Base-by-base conservation (phyloP, 805 yeast species). In the Candida lessepsii region DNA sequence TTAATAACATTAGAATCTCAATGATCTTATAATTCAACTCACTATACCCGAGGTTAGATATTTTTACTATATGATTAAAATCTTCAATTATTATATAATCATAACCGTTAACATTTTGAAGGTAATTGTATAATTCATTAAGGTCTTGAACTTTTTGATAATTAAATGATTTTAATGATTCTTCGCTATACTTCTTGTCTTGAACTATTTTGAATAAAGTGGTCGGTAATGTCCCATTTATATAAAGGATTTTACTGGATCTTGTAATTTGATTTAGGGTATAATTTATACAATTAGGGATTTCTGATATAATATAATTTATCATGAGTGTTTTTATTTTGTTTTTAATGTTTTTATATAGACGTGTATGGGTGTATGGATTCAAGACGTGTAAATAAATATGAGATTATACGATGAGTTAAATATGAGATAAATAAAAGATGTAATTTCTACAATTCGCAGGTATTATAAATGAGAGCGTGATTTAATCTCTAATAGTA, bases 161-260 rank as follows among this genome's bases (percentile, higher is more conserved):
- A 19, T 38, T 41, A 39, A 49, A 43, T 14, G 29, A 23, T 37
- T 47, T 48, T 46, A 49, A 45, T 15, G 28, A 29, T 9, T 34
- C 34, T 3, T 40, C 47, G 15, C 21, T 24, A 20, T 26, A 39
- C 9, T 35, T 24, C n/a, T 33, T 21, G 4, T 29, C 24, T 6
- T 35, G 29, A 14, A 49, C 42, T 3, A 29, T 24, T n/a, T 41
- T 13, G 20, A 40, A 41, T 6, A 49, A 35, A 4, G 35, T 34
- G 21, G 39, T 39, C 8, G 53, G 53, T 10, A 48, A 33, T 8
- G 45, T 45, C n/a, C 46, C 37, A 29, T 49, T 49, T 9, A 49
- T 29, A 23, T 49, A 49, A 3, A 14, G 8, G 15, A 45, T 33
- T 2, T 28, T 33, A 2, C 20, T 11, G 33, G 40, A 37, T 5